These are phyloP conservation scores for Begonia loranthoides DNA, from an alignment of 306 rosid species.

Conservation along the genomic window DNA sequence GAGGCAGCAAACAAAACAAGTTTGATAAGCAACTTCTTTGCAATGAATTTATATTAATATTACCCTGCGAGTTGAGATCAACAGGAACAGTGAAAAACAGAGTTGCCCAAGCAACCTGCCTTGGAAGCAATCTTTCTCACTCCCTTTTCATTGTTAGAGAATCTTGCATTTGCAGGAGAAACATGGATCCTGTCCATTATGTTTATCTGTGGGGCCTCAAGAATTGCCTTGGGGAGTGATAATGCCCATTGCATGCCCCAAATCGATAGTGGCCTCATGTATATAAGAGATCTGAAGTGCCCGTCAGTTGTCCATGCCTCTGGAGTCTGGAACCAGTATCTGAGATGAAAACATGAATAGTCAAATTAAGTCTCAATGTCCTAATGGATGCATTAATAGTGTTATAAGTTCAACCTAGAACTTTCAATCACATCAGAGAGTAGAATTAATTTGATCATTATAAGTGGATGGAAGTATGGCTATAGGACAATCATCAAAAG, in stretches of 20 bases:
- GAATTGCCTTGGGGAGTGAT: constrained; percentile 67
- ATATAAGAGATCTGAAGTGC: constrained; percentile 77
- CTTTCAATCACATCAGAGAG: no score
- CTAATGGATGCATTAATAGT: not conserved
- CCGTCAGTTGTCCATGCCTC: constrained; percentile 92
- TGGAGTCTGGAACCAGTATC: constrained; percentile 95
- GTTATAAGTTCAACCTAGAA: no score
- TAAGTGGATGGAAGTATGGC: no score
- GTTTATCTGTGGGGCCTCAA: constrained; percentile 79
- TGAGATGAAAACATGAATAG: constrained; percentile 12
- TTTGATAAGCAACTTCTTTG: not conserved
- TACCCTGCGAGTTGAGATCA: not conserved
- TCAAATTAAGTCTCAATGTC: not conserved
- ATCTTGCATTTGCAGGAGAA: constrained; percentile 41
- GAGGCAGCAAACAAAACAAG: not conserved
- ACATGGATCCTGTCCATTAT: constrained; percentile 88
- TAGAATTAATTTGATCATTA: no score
- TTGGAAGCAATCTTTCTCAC: constrained; percentile 61
- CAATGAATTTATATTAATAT: not conserved
- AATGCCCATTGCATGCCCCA: constrained; percentile 94
- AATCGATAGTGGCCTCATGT: constrained; percentile 90
- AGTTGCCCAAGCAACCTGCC: constrained; percentile 56
- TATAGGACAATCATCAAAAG: no score
- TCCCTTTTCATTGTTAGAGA: constrained; percentile 43
- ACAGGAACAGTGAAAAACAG: constrained; percentile 78